A percentile compares a stretch with the other conserved stretches of the same genome.
phyloP scores from a whole-genome alignment of 768 basidiomycete species.

The Xanthoconium stramineum region DNA sequence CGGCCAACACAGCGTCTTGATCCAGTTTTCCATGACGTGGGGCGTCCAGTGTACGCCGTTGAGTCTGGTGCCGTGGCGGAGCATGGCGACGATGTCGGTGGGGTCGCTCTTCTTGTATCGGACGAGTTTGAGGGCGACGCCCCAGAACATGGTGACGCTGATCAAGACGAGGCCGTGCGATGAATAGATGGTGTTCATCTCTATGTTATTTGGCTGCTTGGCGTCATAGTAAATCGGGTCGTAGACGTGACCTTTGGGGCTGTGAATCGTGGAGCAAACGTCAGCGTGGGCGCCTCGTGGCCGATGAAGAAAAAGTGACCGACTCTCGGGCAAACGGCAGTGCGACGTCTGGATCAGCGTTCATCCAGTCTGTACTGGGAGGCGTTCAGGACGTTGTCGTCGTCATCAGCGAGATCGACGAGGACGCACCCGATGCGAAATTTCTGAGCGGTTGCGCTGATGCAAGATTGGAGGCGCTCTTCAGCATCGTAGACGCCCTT shows the following conservation, averaged over 20 bases:
- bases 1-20: constrained; percentile 54
- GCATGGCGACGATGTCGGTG: constrained; percentile 61
- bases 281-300: constrained; percentile 10
- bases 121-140: constrained; percentile 68
- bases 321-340: constrained; percentile 64
- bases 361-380: constrained; percentile 64
- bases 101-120: constrained; percentile 63
- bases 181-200: constrained; percentile 54
- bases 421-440: constrained; percentile 46
- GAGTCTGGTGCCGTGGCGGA: constrained; percentile 56
- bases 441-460: constrained; percentile 47
- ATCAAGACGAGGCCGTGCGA: constrained; percentile 54
- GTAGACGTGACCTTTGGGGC: constrained; percentile 31
- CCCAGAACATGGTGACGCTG: constrained; percentile 70
- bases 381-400: neutral
- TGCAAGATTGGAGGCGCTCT: constrained; percentile 53
- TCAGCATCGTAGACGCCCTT: constrained; percentile 51
- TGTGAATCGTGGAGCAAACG: neutral
- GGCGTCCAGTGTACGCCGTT: constrained; percentile 56
- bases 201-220: constrained; percentile 47
- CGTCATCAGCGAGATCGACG: neutral
- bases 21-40: constrained; percentile 53
- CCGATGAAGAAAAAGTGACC: constrained; percentile 23
- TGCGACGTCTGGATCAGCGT: constrained; percentile 68
- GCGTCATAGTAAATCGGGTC: constrained; percentile 63